phyloP scores from a whole-genome alignment of 495 filamentous ascomycete genomes.

The Penicillium paxilli region DNA sequence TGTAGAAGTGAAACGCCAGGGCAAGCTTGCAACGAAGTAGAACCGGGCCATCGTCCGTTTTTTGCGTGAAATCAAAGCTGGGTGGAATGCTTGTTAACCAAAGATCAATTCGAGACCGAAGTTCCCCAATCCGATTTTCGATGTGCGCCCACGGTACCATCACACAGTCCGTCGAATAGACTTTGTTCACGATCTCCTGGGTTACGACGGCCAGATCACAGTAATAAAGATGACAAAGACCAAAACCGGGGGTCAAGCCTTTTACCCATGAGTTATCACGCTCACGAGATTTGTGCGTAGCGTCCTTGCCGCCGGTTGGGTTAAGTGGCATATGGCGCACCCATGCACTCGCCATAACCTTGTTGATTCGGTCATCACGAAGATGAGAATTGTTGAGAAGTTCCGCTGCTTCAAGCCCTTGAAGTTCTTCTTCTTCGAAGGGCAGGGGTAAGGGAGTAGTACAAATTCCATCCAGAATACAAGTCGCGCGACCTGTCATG shows the following conservation, averaged over 20 bases:
- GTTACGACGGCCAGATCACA: conserved; percentile 53
- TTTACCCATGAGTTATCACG: conserved; percentile 32
- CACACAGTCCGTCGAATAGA: conserved; percentile 59
- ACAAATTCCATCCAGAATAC: conserved; percentile 57
- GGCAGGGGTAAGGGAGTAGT: conserved; percentile 61
- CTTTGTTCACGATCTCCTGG: conserved; percentile 53
- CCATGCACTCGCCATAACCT: conserved; percentile 34
- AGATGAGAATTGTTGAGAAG: conserved; percentile 30
- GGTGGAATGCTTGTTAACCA: conserved; percentile 56
- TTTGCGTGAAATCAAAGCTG: conserved; percentile 49
- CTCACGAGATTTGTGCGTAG: conserved; percentile 17
- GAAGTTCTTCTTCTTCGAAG: conserved; percentile 52
- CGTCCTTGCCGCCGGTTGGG: conserved; percentile 29
- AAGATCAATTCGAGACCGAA: conserved; percentile 51
- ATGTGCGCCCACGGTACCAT: conserved; percentile 58
- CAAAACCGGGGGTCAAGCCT: conserved; percentile 32
- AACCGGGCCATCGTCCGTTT: conserved; percentile 32
- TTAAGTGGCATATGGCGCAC: conserved; percentile 42
- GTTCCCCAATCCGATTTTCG: conserved; percentile 54
- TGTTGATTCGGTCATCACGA: conserved; percentile 40
- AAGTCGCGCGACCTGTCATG: conserved; percentile 66
- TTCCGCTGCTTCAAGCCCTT: conserved; percentile 30
- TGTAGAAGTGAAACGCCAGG: conserved; percentile 60
- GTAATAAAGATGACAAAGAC: conserved; percentile 51
- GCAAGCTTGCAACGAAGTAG: conserved; percentile 45